Evolutionary conservation across 1,284 basidiomycete species (phyloP), one percentile per base, ranked within the genome.

Genomic region (Fomitopsis palustris): DNA sequence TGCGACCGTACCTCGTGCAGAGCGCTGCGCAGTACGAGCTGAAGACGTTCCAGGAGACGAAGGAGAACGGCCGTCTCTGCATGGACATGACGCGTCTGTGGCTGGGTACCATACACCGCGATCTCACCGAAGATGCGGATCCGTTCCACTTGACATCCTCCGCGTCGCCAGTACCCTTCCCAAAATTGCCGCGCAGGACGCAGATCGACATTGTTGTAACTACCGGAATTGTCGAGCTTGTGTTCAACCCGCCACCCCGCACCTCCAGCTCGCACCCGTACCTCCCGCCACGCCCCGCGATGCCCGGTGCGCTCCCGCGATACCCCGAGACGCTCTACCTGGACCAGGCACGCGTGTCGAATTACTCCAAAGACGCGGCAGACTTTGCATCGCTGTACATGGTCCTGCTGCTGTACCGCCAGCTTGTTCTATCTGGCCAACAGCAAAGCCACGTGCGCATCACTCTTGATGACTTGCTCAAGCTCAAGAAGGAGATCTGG

Each of bases 271-370:
- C 55, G 78, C 85, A 33, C 77, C 87, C 60, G 77, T 88, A 82
- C 88, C 69, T 76, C 92, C 65, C 89, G 92, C 74, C 42, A 67
- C 74, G 49, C 62, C 69, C 54, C 55, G 60, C 51, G 63, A 70
- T 37, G 63, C 76, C 72, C 21, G 61, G 74, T 43, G 60, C 70
- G 51, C 61, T 70, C 67, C 72, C 79, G 54, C 75, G 74, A 56
- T 84, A 85, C 70, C 93, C 94, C 21, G 95, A 96, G 77, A 92
- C 92, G 3, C 80, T 92, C 35, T 90, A 91, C 72, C 87, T 96
- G 64, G 95, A 96, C 76, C 84, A 84, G 56, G 78, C 84, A 49
- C 86, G 95, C 27, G 78, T 97, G 33, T 77, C 82, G 54, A 81
- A 83, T 38, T 83, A 93, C 64, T 83, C 84, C 66, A 78, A 83